A percentile compares a stretch with the other conserved stretches of the same genome.
Conservation (phyloP, 2,329 filamentous ascomycete species). For the Fusarium sp. region DNA sequence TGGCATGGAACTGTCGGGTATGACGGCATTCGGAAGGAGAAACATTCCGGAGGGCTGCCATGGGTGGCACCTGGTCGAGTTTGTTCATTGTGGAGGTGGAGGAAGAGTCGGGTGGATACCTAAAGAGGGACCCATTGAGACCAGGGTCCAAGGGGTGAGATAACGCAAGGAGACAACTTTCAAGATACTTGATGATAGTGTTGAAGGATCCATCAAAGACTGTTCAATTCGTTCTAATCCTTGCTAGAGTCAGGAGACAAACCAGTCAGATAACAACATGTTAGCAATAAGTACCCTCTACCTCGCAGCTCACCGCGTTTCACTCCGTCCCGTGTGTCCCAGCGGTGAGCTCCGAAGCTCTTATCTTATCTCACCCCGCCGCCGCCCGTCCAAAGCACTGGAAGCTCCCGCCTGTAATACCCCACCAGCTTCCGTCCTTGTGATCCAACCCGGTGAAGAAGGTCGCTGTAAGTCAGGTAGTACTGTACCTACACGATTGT, state of each 20-base stretch:
- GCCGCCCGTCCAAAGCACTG: slow-evolving; percentile 32
- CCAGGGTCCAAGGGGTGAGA: slow-evolving; percentile 2
- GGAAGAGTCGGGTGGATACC: not conserved
- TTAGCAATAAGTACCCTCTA: not conserved
- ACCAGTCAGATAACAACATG: not conserved
- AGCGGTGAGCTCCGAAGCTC: slow-evolving; percentile 44
- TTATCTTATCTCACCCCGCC: slow-evolving; percentile 46
- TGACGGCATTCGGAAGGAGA: slow-evolving; percentile 37
- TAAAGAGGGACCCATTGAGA: not conserved
- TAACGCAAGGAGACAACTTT: not conserved
- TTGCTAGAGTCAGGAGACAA: not conserved
- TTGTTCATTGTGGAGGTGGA: slow-evolving; percentile 13
- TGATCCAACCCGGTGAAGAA: slow-evolving; percentile 22
- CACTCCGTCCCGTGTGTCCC: no score
- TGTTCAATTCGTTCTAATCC: slow-evolving; percentile 14
- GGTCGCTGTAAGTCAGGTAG: slow-evolving; percentile 28
- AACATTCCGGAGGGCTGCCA: slow-evolving; percentile 33
- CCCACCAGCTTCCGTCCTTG: slow-evolving; percentile 32
- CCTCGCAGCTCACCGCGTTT: slow-evolving; percentile 14
- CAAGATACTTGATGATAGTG: not conserved
- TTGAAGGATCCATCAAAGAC: not conserved
- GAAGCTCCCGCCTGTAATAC: slow-evolving; percentile 27
- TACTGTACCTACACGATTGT: slow-evolving; percentile 37
- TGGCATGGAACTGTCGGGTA: slow-evolving; percentile 32
- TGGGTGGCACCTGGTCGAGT: slow-evolving; percentile 11